These are phyloP conservation scores for Podaxis sp. DNA, from an alignment of 768 basidiomycete species.

Conservation along the genomic window DNA sequence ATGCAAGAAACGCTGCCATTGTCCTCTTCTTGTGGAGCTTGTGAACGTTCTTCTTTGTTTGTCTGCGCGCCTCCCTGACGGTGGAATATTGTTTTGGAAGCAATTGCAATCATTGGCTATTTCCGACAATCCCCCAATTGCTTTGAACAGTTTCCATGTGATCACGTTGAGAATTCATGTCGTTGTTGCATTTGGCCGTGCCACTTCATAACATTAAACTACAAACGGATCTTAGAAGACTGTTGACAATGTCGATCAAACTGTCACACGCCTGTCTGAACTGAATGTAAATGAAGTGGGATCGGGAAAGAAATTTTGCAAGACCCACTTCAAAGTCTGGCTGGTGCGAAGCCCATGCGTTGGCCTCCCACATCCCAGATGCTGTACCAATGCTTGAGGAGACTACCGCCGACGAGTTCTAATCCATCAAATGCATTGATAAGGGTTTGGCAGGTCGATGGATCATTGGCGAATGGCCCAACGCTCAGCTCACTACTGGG, in stretches of 20 bases:
- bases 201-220: constrained; percentile 4
- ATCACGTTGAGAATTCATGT: background rate
- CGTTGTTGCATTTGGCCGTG: constrained; percentile 1
- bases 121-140: constrained; percentile 3
- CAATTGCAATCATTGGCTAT: background rate
- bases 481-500: constrained; percentile 58
- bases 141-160: constrained; percentile 1
- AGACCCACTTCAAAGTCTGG: constrained; percentile 25
- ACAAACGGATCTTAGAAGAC: constrained; percentile 4
- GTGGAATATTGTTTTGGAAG: constrained; percentile 11
- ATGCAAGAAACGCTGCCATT: constrained; percentile 6
- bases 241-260: background rate
- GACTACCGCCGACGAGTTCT: constrained; percentile 51
- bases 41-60: background rate
- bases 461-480: constrained; percentile 53
- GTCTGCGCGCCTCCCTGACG: background rate
- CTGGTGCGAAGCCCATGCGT: constrained; percentile 54
- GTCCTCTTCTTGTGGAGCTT: background rate
- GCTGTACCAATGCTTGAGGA: constrained; percentile 61
- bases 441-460: constrained; percentile 52
- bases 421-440: constrained; percentile 59
- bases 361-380: constrained; percentile 54
- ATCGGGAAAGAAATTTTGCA: background rate
- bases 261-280: constrained; percentile 3
- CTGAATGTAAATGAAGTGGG: background rate